A percentile compares a stretch with the other conserved stretches of the same genome.
These are phyloP conservation scores for Umbilicaria muhlenbergii DNA, from an alignment of 495 filamentous ascomycete species.

Conservation along the genomic window DNA sequence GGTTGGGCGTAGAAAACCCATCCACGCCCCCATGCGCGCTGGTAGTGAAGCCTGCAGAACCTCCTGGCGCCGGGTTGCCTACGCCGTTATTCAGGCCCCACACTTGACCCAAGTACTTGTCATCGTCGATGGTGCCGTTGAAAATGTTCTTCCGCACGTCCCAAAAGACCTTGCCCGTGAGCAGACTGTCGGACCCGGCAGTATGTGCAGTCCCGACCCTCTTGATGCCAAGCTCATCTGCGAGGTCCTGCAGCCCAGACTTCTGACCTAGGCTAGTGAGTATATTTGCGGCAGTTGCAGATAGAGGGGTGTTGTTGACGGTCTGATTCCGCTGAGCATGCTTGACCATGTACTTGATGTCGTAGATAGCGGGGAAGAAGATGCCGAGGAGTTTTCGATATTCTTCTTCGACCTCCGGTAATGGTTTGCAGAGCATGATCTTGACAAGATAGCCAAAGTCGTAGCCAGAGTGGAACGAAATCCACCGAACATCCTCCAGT, in stretches of 20 bases:
- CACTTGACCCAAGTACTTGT: conserved; percentile 67
- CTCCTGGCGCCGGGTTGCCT: conserved; percentile 10
- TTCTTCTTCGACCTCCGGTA: conserved; percentile 75
- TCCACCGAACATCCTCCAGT: conserved; percentile 77
- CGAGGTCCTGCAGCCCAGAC: conserved; percentile 80
- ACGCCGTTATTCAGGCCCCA: conserved; percentile 66
- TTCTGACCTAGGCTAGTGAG: conserved; percentile 70
- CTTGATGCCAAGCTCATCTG: conserved; percentile 80
- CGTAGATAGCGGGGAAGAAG: conserved; percentile 86
- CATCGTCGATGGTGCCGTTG: conserved; percentile 56
- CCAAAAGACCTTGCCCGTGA: conserved; percentile 90
- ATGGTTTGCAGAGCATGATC: conserved; percentile 59
- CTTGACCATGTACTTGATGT: conserved; percentile 96
- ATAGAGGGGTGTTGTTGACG: conserved; percentile 41
- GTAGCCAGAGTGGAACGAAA: conserved; percentile 97
- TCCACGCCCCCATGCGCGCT: conserved; percentile 19
- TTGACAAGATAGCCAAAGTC: conserved; percentile 97
- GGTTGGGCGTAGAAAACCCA: conserved; percentile 29
- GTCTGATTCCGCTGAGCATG: conserved; percentile 53
- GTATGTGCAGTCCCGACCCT: conserved; percentile 75
- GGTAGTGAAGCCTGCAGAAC: conserved; percentile 10
- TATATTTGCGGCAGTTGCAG: conserved; percentile 46
- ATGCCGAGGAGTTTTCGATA: conserved; percentile 73
- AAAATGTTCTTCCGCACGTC: conserved; percentile 74
- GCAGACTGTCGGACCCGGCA: conserved; percentile 77